Conservation (phyloP, 164 flowering plant species). For the Berberis vulgaris region DNA sequence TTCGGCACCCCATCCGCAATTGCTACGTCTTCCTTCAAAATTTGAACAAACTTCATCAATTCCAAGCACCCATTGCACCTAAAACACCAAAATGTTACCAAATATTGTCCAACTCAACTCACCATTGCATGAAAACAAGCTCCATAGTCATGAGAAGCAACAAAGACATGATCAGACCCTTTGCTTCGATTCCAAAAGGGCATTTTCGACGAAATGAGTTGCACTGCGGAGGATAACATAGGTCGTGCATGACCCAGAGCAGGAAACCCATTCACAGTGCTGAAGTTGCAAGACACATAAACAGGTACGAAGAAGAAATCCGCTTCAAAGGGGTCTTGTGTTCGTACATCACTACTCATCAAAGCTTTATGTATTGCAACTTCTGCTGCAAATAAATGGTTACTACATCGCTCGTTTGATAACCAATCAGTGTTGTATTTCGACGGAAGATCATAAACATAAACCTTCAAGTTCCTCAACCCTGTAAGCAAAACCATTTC, state of each 20-base stretch:
- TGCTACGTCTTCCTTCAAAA: slow-evolving; percentile 69
- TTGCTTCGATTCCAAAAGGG: slow-evolving; percentile 81
- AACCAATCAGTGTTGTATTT: slow-evolving; percentile 71
- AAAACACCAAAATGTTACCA: background rate
- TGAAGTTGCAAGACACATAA: slow-evolving; percentile 91
- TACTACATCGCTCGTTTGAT: slow-evolving; percentile 52
- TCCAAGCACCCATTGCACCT: too few relatives aligned
- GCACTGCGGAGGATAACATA: slow-evolving; percentile 51
- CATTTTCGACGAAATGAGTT: slow-evolving; percentile 32
- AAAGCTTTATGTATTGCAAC: slow-evolving; percentile 78
- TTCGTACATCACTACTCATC: slow-evolving; percentile 43
- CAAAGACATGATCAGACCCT: slow-evolving; percentile 87
- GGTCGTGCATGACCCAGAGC: slow-evolving; percentile 80
- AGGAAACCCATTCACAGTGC: slow-evolving; percentile 82
- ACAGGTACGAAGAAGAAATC: slow-evolving; percentile 97
- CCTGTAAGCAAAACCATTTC: slow-evolving; percentile 9
- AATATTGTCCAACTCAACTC: background rate
- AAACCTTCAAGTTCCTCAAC: slow-evolving; percentile 50
- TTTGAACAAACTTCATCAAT: background rate
- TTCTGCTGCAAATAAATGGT: slow-evolving; percentile 84
- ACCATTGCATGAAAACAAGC: slow-evolving; percentile 95
- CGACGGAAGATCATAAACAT: slow-evolving; percentile 70
- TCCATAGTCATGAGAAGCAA: slow-evolving; percentile 90
- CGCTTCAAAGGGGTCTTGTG: slow-evolving; percentile 69
- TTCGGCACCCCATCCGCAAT: slow-evolving; percentile 64